Conservation (phyloP, 192 early-diverging fungal species). For the Backusella mclennaniae region DNA sequence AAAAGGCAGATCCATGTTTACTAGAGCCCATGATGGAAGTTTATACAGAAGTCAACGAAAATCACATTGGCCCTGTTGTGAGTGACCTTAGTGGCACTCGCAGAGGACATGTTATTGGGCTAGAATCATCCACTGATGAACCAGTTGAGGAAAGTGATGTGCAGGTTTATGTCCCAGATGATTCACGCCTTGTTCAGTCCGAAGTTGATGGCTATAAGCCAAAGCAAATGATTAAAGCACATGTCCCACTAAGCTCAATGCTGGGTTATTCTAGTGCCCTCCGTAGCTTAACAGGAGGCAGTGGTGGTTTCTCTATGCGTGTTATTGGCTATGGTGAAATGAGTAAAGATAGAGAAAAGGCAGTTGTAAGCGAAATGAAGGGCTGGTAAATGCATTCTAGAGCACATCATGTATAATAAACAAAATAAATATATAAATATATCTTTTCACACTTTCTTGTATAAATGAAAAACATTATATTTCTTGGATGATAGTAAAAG, state of each 20-base stretch:
- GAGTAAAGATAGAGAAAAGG: slow-evolving; percentile 67
- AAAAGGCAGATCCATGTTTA: slow-evolving; percentile 39
- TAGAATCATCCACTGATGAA: slow-evolving; percentile 46
- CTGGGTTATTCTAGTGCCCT: slow-evolving; percentile 81
- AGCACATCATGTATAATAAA: background rate
- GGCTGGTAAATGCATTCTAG: slow-evolving; percentile 20
- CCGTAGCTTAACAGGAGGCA: slow-evolving; percentile 86
- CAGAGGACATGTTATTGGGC: slow-evolving; percentile 64
- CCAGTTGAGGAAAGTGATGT: slow-evolving; percentile 37
- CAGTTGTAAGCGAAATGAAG: slow-evolving; percentile 62
- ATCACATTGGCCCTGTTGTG: slow-evolving; percentile 73
- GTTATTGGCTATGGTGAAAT: slow-evolving; percentile 80
- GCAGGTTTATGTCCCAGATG: slow-evolving; percentile 48
- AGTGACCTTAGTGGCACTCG: slow-evolving; percentile 80
- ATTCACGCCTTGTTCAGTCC: slow-evolving; percentile 18
- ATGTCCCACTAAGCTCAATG: slow-evolving; percentile 78
- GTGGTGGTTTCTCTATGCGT: slow-evolving; percentile 81
- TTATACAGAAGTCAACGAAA: slow-evolving; percentile 62
- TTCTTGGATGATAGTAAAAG: background rate
- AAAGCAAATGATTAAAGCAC: slow-evolving; percentile 52
- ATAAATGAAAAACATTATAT: background rate
- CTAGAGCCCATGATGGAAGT: slow-evolving; percentile 88
- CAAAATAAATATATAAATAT: background rate
- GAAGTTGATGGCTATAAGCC: slow-evolving; percentile 27
- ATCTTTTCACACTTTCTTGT: background rate